Percentiles rank a stretch among this genome's conserved stretches.
phyloP scores from a whole-genome alignment of 2,329 filamentous ascomycete genomes.

The Mollisia scopiformis region DNA sequence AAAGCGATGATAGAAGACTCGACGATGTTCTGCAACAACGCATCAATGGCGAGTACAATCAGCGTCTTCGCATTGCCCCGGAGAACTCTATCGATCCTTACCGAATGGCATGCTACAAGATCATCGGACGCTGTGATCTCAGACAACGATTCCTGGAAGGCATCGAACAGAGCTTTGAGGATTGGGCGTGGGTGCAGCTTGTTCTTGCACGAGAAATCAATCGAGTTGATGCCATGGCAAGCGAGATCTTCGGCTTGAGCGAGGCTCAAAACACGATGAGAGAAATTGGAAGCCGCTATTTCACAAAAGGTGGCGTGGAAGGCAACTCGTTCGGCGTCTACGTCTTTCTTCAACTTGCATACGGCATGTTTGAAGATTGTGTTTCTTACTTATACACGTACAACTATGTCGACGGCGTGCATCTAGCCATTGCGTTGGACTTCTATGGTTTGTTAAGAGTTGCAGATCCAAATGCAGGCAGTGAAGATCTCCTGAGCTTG shows the following conservation, averaged over 20 bases:
- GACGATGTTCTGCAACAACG: slow-evolving; percentile 80
- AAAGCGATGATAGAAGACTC: slow-evolving; percentile 75
- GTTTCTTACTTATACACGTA: slow-evolving; percentile 90
- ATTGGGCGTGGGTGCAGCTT: slow-evolving; percentile 75
- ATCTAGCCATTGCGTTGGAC: slow-evolving; percentile 87
- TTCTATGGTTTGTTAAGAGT: slow-evolving; percentile 91
- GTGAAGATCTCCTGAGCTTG: slow-evolving; percentile 69
- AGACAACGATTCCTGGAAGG: slow-evolving; percentile 65
- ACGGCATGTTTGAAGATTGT: slow-evolving; percentile 93
- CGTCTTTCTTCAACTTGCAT: slow-evolving; percentile 89
- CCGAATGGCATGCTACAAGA: slow-evolving; percentile 96
- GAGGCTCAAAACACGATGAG: slow-evolving; percentile 79
- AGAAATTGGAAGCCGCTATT: slow-evolving; percentile 91
- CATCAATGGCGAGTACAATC: slow-evolving; percentile 88
- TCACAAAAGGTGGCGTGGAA: slow-evolving; percentile 77
- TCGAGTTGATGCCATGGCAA: slow-evolving; percentile 64
- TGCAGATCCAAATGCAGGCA: slow-evolving; percentile 75
- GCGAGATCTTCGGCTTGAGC: slow-evolving; percentile 64
- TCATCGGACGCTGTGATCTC: slow-evolving; percentile 80
- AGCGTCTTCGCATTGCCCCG: slow-evolving; percentile 80
- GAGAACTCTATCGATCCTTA: slow-evolving; percentile 92
- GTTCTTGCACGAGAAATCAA: slow-evolving; percentile 69
- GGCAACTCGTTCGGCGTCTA: slow-evolving; percentile 83
- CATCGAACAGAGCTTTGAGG: slow-evolving; percentile 61
- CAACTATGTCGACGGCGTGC: slow-evolving; percentile 90